Evolutionary conservation across 73 alveolate genomes (phyloP).

Genomic region (Tetrahymena elliotti): DNA sequence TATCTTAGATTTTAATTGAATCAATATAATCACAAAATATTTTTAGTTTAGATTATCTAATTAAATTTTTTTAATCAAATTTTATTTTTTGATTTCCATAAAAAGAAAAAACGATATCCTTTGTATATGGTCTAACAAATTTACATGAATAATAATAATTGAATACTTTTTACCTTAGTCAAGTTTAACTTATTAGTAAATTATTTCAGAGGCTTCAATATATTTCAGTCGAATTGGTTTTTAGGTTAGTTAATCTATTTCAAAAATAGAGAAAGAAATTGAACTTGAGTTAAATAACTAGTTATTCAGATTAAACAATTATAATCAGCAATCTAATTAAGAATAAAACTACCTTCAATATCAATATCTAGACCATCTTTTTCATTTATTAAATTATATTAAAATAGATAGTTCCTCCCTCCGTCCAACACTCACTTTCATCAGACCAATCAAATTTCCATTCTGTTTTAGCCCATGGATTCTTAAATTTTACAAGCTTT

Average conservation of each 20-base stretch:
- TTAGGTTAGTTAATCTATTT: neutral
- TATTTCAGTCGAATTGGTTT: neutral
- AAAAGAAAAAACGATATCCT: neutral
- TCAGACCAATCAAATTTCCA: conserved; percentile 69
- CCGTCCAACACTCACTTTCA: conserved; percentile 49
- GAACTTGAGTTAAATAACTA: neutral
- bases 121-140: neutral
- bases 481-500: conserved; percentile 46
- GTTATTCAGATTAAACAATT: neutral
- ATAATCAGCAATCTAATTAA: neutral
- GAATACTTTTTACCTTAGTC: neutral
- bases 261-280: neutral
- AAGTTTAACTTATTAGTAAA: too few relatives aligned
- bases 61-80: too few relatives aligned
- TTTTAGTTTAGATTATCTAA: too few relatives aligned
- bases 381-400: too few relatives aligned
- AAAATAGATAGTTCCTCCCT: conserved; percentile 39
- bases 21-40: too few relatives aligned
- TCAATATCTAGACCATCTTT: neutral
- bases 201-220: neutral
- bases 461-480: conserved; percentile 59
- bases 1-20: too few relatives aligned
- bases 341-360: neutral
- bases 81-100: neutral
- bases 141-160: neutral